Percentiles rank a stretch among this genome's conserved stretches.
Conservation (phyloP, 1,284 basidiomycete species). For the Cerrena zonata region DNA sequence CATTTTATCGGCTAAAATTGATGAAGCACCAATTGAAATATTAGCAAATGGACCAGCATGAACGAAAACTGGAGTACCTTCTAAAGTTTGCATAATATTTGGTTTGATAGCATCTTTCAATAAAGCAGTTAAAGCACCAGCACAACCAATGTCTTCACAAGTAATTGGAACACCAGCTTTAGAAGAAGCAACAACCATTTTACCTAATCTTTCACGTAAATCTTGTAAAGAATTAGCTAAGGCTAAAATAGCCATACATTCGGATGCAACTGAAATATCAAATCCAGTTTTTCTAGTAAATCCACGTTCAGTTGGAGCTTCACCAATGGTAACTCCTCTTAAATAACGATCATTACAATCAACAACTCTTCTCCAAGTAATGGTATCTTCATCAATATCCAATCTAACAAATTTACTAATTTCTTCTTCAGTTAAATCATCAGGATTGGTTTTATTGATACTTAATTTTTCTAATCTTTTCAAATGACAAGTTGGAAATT, state of each 20-base stretch:
- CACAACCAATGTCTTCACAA: conserved; percentile 93
- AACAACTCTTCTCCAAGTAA: conserved; percentile 97
- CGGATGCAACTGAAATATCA: conserved; percentile 95
- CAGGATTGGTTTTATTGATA: conserved; percentile 90
- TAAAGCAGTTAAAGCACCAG: conserved; percentile 91
- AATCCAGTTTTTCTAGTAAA: conserved; percentile 86
- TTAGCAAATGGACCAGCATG: conserved; percentile 99
- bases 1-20: conserved; percentile 92
- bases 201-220: conserved; percentile 87
- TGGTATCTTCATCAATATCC: conserved; percentile 85
- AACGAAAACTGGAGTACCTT: conserved; percentile 97
- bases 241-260: conserved; percentile 97
- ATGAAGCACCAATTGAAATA: conserved; percentile 98
- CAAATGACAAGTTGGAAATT: conserved; percentile 94
- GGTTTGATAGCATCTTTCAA: conserved; percentile 99
- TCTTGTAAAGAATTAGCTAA: conserved; percentile 84
- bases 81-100: conserved; percentile 96
- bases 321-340: conserved; percentile 89
- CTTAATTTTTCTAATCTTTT: conserved; percentile 92
- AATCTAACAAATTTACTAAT: conserved; percentile 85
- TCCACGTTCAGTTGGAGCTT: conserved; percentile 86
- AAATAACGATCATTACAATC: conserved; percentile 98
- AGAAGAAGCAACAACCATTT: conserved; percentile 96
- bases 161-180: conserved; percentile 89
- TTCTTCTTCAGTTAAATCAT: conserved; percentile 90